phyloP scores from a whole-genome alignment of 129 eudicot species.

The Centrapalus pauciflorus region DNA sequence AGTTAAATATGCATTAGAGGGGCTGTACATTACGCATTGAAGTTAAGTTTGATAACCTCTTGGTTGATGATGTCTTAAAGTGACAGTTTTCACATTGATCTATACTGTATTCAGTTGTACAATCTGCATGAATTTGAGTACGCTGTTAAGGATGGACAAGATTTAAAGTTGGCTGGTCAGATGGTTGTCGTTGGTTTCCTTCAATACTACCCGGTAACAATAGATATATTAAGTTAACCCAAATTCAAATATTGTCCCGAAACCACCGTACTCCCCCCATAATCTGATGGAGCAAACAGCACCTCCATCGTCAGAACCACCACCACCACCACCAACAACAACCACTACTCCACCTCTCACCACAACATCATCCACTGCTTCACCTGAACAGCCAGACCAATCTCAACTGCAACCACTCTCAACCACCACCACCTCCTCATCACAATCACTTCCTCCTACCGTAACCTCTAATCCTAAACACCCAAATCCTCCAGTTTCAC shows the following conservation, averaged over 20 bases:
- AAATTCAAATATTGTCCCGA: neutral
- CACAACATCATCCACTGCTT: conserved; percentile 26
- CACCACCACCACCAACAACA: conserved; percentile 7
- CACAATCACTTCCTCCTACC: conserved; percentile 21
- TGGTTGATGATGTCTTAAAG: no score
- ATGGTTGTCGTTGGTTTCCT: no score
- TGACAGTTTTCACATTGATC: no score
- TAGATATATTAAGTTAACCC: no score
- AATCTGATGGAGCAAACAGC: conserved; percentile 35
- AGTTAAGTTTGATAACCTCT: no score
- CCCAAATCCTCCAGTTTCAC: conserved; percentile 32
- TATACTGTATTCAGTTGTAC: no score
- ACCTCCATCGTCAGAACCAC: conserved; percentile 17
- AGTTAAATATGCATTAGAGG: no score
- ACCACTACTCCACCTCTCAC: conserved; percentile 17
- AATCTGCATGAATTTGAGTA: no score
- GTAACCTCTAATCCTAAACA: conserved; percentile 43
- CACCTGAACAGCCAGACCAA: conserved; percentile 17
- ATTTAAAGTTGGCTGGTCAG: no score
- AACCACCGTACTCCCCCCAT: neutral
- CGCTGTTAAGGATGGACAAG: no score
- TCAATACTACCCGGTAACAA: neutral
- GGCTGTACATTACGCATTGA: no score
- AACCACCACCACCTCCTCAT: conserved; percentile 21
- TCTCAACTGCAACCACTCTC: neutral